A percentile compares a stretch with the other conserved stretches of the same genome.
Evolutionary conservation across 164 flowering plant genomes (phyloP).

Genomic region (Platanus orientalis): DNA sequence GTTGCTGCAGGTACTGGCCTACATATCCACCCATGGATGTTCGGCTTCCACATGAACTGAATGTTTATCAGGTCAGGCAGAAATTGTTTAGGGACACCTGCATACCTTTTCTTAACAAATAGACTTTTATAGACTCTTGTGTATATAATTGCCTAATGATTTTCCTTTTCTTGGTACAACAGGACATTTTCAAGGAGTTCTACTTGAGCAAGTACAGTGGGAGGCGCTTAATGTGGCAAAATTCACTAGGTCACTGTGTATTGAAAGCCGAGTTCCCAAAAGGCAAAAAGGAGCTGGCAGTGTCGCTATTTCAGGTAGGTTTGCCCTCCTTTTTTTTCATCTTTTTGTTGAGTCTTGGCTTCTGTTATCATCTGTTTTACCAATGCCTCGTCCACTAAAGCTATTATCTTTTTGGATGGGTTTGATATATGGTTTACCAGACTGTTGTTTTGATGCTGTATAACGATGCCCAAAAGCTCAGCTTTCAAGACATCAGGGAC

Average conservation of each 20-base stretch:
- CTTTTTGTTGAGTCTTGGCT: background rate
- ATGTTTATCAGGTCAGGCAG: conserved; percentile 73
- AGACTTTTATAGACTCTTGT: background rate
- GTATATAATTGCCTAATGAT: no score
- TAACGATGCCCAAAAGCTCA: conserved; percentile 72
- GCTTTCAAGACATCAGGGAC: conserved; percentile 79
- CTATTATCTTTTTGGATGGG: background rate
- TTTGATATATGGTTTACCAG: conserved; percentile 28
- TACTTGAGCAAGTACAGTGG: conserved; percentile 89
- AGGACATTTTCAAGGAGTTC: conserved; percentile 96
- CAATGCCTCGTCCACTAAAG: background rate
- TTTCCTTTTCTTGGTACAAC: conserved; percentile 12
- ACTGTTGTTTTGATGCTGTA: conserved; percentile 87
- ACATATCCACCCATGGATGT: conserved; percentile 97
- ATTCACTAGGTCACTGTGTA: conserved; percentile 89
- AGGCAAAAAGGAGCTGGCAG: conserved; percentile 93
- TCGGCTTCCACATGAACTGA: conserved; percentile 86
- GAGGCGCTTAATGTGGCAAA: conserved; percentile 96
- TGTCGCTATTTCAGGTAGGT: conserved; percentile 90
- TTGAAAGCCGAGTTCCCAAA: conserved; percentile 81
- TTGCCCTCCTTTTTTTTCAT: background rate
- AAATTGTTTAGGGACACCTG: background rate
- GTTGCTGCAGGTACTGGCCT: conserved; percentile 78
- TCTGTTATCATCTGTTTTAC: background rate
- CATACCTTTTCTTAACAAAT: background rate